phyloP scores from a whole-genome alignment of 306 rosid species.

The Corylus heterophylla region DNA sequence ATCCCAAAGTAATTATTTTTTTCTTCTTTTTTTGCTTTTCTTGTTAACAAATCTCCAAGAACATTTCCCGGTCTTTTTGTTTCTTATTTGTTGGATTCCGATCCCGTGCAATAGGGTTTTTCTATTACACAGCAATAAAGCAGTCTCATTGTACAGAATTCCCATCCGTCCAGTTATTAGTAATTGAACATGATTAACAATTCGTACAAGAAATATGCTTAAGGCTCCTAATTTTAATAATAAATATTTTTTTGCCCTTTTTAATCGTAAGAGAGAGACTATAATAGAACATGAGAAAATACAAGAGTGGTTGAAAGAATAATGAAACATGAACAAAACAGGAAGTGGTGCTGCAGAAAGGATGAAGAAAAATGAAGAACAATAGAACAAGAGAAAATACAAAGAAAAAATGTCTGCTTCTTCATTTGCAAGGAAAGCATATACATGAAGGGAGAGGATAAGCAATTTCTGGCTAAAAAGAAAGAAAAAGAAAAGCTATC shows the following conservation, averaged over 20 bases:
- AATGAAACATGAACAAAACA: neutral
- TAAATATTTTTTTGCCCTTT: neutral
- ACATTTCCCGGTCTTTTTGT: neutral
- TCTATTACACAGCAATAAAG: too few relatives aligned
- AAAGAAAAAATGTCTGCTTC: neutral
- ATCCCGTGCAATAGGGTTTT: too few relatives aligned
- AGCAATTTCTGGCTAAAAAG: neutral
- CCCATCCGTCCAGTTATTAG: too few relatives aligned
- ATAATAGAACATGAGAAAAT: neutral
- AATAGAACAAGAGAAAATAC: constrained; percentile 3
- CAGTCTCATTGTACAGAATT: too few relatives aligned
- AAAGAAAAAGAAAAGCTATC: neutral
- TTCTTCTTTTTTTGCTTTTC: neutral
- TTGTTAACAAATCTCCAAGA: neutral
- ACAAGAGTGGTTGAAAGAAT: neutral
- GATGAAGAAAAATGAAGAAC: neutral
- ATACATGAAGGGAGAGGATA: neutral
- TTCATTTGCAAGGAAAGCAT: neutral
- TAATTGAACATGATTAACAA: neutral
- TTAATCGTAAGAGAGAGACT: neutral
- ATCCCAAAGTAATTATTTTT: neutral
- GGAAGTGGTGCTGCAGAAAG: neutral
- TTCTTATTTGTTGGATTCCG: neutral
- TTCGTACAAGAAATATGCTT: neutral
- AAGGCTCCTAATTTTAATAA: neutral